Evolutionary conservation across 805 yeast species (phyloP).

Genomic region (Dipodascopsis uninucleata): DNA sequence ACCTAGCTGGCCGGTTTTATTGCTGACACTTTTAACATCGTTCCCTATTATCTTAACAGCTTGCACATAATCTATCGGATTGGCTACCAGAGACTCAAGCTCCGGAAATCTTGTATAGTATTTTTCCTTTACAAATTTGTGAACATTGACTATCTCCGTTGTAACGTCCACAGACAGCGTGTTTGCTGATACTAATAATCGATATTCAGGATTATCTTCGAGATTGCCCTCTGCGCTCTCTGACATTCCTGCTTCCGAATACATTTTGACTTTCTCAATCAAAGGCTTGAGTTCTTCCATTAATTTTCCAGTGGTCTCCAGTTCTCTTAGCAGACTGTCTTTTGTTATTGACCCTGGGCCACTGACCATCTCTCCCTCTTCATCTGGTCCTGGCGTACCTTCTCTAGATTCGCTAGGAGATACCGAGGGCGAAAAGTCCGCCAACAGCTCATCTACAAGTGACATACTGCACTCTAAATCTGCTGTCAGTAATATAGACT

Average conservation of each 20-base stretch:
- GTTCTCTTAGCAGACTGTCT: conserved; percentile 12
- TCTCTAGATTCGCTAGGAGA: conserved; percentile 16
- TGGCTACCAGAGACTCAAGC: conserved; percentile 56
- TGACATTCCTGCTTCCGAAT: conserved; percentile 1
- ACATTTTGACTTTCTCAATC: conserved; percentile 19
- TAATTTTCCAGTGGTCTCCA: conserved; percentile 16
- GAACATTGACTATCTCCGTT: conserved; percentile 51
- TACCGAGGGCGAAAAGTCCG: conserved; percentile 33
- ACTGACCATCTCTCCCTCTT: conserved; percentile 32
- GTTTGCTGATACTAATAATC: conserved; percentile 53
- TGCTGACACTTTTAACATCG: conserved; percentile 37
- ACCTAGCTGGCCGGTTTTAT: conserved; percentile 37
- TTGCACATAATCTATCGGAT: conserved; percentile 59
- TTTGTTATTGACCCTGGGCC: conserved; percentile 14
- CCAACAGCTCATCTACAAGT: conserved; percentile 41
- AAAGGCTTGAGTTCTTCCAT: conserved; percentile 14
- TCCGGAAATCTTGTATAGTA: conserved; percentile 70
- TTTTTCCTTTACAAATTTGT: conserved; percentile 47
- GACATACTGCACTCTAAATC: conserved; percentile 31
- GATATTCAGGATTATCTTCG: conserved; percentile 43
- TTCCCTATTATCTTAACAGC: conserved; percentile 52
- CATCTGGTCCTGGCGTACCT: conserved; percentile 12
- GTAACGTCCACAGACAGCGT: conserved; percentile 52
- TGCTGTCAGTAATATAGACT: background rate
- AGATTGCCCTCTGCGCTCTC: conserved; percentile 33